A percentile compares a stretch with the other conserved stretches of the same genome.
Evolutionary conservation across 73 alveolate genomes (phyloP).

Genomic region (Tetrahymena thermophila): DNA sequence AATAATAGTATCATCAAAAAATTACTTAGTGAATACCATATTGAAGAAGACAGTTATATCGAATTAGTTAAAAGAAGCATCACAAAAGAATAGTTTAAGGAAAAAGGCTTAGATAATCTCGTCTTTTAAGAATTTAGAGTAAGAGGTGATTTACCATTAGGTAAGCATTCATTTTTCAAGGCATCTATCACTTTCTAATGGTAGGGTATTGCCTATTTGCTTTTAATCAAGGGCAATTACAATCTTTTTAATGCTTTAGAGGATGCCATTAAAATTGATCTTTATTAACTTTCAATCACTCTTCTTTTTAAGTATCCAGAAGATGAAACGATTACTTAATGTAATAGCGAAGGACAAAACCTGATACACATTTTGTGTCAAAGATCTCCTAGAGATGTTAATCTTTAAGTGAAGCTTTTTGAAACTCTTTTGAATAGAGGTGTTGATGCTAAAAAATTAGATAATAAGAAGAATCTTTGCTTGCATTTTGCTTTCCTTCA

Average conservation of each 20-base stretch:
- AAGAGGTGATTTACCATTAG: not conserved
- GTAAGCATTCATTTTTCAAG: conserved; percentile 6
- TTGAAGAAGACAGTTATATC: conserved; percentile 27
- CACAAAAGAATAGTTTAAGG: not conserved
- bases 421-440: conserved; percentile 34
- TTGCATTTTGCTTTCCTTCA: conserved; percentile 59
- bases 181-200: conserved; percentile 49
- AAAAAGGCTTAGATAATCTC: not conserved
- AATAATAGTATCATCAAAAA: not conserved
- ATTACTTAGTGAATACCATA: not conserved
- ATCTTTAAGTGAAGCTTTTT: conserved; percentile 17
- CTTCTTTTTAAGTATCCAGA: conserved; percentile 53
- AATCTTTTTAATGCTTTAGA: conserved; percentile 57
- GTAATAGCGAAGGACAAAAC: conserved; percentile 43
- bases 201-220: conserved; percentile 65
- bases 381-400: not conserved
- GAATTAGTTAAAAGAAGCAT: not conserved
- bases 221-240: conserved; percentile 50
- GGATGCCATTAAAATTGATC: conserved; percentile 62
- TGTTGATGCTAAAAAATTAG: conserved; percentile 49
- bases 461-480: conserved; percentile 49
- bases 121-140: not conserved
- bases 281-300: conserved; percentile 55
- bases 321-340: conserved; percentile 24
- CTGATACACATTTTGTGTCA: conserved; percentile 52